These are phyloP conservation scores for Elsinoe necatrix DNA, from an alignment of 2,329 filamentous ascomycete genomes.

Conservation along the genomic window DNA sequence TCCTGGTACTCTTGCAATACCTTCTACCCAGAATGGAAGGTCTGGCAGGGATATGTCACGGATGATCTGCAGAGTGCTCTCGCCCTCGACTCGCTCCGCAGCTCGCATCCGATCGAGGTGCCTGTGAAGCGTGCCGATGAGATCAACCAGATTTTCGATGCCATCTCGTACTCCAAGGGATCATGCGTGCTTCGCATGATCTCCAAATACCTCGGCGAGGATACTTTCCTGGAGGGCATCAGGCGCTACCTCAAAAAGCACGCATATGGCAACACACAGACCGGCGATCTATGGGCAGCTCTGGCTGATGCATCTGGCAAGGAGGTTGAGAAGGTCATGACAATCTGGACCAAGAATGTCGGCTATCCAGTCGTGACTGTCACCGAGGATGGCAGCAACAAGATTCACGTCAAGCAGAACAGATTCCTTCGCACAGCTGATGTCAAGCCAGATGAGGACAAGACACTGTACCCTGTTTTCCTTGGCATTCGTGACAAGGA, in stretches of 20 bases:
- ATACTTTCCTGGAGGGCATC: conserved; percentile 85
- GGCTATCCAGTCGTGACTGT: conserved; percentile 88
- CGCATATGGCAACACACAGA: conserved; percentile 91
- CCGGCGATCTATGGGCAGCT: conserved; percentile 81
- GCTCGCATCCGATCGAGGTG: conserved; percentile 93
- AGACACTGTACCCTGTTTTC: conserved; percentile 82
- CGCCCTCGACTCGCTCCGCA: conserved; percentile 79
- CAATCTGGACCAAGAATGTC: conserved; percentile 94
- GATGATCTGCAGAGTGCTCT: conserved; percentile 86
- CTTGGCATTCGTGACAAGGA: conserved; percentile 74
- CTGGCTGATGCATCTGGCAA: conserved; percentile 84
- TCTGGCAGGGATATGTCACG: conserved; percentile 91
- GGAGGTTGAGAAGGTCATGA: conserved; percentile 81
- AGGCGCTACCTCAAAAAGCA: conserved; percentile 89
- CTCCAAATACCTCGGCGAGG: conserved; percentile 87
- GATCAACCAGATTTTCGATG: conserved; percentile 97
- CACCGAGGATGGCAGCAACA: conserved; percentile 61
- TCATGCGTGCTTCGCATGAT: conserved; percentile 96
- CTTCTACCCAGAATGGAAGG: conserved; percentile 97
- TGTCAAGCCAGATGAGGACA: conserved; percentile 85
- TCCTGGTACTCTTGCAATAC: conserved; percentile 88
- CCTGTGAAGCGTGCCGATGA: conserved; percentile 92
- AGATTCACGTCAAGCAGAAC: conserved; percentile 86
- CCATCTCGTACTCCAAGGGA: conserved; percentile 94
- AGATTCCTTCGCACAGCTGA: conserved; percentile 88